phyloP scores from a whole-genome alignment of 1,284 basidiomycete genomes.

The Xerocomus amazonicus region DNA sequence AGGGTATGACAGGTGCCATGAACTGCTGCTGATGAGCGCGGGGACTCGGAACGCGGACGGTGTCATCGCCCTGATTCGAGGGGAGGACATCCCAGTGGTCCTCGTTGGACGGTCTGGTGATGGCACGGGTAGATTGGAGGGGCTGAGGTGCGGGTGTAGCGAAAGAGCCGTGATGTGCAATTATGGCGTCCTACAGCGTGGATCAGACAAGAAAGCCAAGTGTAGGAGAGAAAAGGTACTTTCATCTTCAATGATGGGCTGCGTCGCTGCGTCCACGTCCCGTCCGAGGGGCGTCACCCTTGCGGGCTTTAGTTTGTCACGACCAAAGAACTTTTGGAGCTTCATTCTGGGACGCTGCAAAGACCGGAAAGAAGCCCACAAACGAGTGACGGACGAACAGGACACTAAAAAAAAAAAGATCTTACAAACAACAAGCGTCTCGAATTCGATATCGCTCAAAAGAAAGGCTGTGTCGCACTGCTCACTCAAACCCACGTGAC shows the following conservation, averaged over 20 bases:
- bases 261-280: constrained; percentile 33
- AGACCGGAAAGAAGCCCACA: neutral
- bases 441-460: constrained; percentile 20
- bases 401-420: constrained; percentile 4
- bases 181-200: constrained; percentile 21
- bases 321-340: constrained; percentile 43
- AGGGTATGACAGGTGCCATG: constrained; percentile 36
- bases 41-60: constrained; percentile 22
- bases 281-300: constrained; percentile 32
- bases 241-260: constrained; percentile 26
- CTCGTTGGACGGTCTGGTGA: constrained; percentile 34
- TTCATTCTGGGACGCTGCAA: constrained; percentile 35
- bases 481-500: constrained; percentile 20
- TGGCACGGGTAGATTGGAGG: constrained; percentile 19
- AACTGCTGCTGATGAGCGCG: constrained; percentile 31
- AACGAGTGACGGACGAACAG: neutral
- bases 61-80: constrained; percentile 13
- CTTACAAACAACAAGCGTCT: neutral
- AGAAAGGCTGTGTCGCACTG: constrained; percentile 32
- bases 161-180: constrained; percentile 24
- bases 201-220: neutral
- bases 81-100: constrained; percentile 49
- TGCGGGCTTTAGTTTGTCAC: constrained; percentile 43
- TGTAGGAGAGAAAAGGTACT: constrained; percentile 3
- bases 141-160: constrained; percentile 5